Base-by-base conservation (phyloP, 176 grass and related monocot species). In the Carex scoparia region DNA sequence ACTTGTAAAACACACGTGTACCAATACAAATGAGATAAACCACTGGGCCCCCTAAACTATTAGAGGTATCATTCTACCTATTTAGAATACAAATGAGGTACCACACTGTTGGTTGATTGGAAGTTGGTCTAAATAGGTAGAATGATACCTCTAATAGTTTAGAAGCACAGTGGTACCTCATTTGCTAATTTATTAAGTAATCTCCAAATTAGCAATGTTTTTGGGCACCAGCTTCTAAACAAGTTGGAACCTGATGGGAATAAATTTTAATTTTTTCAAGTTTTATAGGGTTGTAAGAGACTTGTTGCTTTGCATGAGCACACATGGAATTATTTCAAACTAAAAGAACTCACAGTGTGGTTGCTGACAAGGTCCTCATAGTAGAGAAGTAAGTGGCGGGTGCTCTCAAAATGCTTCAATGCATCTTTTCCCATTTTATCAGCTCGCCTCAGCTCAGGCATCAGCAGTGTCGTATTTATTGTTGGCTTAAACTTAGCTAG, bases 321-420 rank as follows among this genome's bases (percentile, higher is more conserved):
- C 35, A 76, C 49, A 85, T 37, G 7, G 23, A 62, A 80, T 86
- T 57, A 81, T 68, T 73, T 71, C 68, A 16, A 15, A 67, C 28
- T 54, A 72, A 79, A 28, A 35, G 18, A 79, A 79, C 93, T 94
- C 88, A 98, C 93, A 49, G 83, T 92, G 46, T 3, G 78, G 83
- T 95, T 95, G 8, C 77, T 81, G 56, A 94, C 84, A 19, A 95
- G 88, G 90, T 99, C 96, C 84, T 99, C 93, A 14, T 99, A 95
- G 79, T 99, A 94, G n/a, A 99, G 85, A 84, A 95, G 65, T 81
- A 94, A 86, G 85, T 94, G 90, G 10, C 79, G 86, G 11, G 90
- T 92, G 49, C 38, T 91, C 81, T 94, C 93, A 51, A 99, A 99
- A 69, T 89, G 80, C 63, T 84, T 73, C 67, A 95, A 81, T 65